Evolutionary conservation across 305 asterid species (phyloP), one percentile per base, ranked within the genome.

Genomic region (Stenogyne calaminthoides): DNA sequence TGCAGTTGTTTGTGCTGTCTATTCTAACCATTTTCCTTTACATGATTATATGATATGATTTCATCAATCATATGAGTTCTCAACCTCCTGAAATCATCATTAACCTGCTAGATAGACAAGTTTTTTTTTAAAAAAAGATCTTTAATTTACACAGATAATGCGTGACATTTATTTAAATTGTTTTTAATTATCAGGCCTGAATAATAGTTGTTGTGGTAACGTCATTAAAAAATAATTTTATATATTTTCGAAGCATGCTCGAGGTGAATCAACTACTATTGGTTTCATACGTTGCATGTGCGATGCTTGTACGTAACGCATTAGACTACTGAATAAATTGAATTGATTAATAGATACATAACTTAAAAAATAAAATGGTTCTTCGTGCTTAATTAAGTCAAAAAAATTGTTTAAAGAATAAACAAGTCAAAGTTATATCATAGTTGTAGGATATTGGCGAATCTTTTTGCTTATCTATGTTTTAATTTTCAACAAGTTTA

Each of bases 401-500:
- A n/a, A n/a, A n/a, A n/a, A 1, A 10, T 64, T 56, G 69, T 64
- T 68, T 71, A 49, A 68, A 73, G 51, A 69, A 75, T 40, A 40
- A 70, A 74, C 7, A 62, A 71, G 85, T 81, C 84, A 80, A 78
- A 69, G 40, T 67, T 71, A 55, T 71, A 58, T 72, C 47, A 78
- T 67, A 71, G 84, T 79, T 82, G 89, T 77, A 72, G 73, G 74
- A 75, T 75, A 78, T 76, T 71, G 83, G 80, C 70, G 84, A 75
- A 85, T 85, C 86, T 63, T 54, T 80, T 27, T 10, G 16, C 37
- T 60, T 61, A 68, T 71, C 60, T 49, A 16, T 65, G 59, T n/a
- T 70, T 62, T 54, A 46, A 42, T 70, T 70, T 74, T 79, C 83
- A 77, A 76, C 79, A 69, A 78, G 73, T 74, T 32, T 68, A 72